Evolutionary conservation across 345 rosid genomes (phyloP).

Genomic region (Salix koriyanagi): DNA sequence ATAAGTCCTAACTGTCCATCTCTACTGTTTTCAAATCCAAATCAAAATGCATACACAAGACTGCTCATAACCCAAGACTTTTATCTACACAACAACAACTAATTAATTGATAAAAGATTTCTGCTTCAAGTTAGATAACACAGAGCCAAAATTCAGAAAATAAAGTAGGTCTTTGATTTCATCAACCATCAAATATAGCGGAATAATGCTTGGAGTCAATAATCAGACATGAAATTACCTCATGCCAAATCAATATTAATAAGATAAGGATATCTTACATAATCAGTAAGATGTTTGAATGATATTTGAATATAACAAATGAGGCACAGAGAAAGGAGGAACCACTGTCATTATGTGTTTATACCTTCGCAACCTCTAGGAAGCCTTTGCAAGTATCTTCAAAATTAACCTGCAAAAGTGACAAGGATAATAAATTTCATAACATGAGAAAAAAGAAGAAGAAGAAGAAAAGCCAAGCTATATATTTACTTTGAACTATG

Average conservation of each 20-base stretch:
- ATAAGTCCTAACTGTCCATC: neutral
- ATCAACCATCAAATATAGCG: neutral
- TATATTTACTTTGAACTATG: neutral
- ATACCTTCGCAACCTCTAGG: conserved; percentile 92
- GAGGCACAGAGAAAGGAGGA: neutral
- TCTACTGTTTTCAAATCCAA: neutral
- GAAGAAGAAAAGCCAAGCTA: neutral
- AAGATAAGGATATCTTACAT: neutral
- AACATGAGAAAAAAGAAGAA: conserved; percentile 4
- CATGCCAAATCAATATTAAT: neutral
- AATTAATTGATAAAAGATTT: neutral
- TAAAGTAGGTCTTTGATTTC: neutral
- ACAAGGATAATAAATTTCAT: conserved; percentile 7
- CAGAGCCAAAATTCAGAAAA: conserved; percentile 1
- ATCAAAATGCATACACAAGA: neutral
- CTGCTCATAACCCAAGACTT: neutral
- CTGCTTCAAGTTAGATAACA: neutral
- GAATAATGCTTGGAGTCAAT: neutral
- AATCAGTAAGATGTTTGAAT: neutral
- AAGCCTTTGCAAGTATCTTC: conserved; percentile 99
- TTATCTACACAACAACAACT: neutral
- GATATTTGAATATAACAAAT: neutral
- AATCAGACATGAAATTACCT: neutral
- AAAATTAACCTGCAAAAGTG: conserved; percentile 67
- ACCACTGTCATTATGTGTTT: neutral